Conservation (phyloP, 352 stramenopile genomes). For the Phytopythium boreale region DNA sequence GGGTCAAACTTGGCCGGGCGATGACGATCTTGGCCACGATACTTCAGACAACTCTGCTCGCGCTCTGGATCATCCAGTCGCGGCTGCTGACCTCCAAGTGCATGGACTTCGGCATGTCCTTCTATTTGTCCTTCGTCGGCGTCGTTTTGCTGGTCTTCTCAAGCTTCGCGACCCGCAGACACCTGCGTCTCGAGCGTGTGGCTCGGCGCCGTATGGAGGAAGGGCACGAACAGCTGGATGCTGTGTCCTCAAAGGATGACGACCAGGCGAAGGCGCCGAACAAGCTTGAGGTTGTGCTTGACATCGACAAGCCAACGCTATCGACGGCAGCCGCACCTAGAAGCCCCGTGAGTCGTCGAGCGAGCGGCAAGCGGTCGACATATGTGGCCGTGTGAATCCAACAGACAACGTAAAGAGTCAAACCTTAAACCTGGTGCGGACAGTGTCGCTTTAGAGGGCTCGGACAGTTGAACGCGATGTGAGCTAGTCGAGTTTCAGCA, state of each 20-base stretch:
- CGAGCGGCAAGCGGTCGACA: neutral
- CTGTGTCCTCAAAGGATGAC: conserved; percentile 13
- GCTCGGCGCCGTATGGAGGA: conserved; percentile 13
- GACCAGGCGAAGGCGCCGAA: neutral
- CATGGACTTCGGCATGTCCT: conserved; percentile 38
- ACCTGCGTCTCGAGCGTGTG: conserved; percentile 37
- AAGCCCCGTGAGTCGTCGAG: neutral
- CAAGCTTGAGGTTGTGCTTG: neutral
- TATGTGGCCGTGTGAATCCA: conserved; percentile 6
- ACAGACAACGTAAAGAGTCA: neutral
- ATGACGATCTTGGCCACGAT: conserved; percentile 16
- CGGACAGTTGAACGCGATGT: neutral
- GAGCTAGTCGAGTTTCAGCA: conserved; percentile 30
- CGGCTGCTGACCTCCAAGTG: conserved; percentile 22
- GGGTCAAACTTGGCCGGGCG: conserved; percentile 28
- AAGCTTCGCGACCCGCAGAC: conserved; percentile 30
- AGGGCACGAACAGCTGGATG: conserved; percentile 24
- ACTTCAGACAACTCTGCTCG: conserved; percentile 28
- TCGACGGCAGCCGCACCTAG: neutral
- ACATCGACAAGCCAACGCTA: neutral
- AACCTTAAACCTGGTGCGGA: neutral
- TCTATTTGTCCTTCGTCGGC: conserved; percentile 45
- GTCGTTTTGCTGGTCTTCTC: conserved; percentile 22
- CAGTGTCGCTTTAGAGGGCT: no score
- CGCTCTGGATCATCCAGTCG: conserved; percentile 42